Evolutionary conservation across 2,329 filamentous ascomycete genomes (phyloP).

Genomic region (Neonectria magnoliae): DNA sequence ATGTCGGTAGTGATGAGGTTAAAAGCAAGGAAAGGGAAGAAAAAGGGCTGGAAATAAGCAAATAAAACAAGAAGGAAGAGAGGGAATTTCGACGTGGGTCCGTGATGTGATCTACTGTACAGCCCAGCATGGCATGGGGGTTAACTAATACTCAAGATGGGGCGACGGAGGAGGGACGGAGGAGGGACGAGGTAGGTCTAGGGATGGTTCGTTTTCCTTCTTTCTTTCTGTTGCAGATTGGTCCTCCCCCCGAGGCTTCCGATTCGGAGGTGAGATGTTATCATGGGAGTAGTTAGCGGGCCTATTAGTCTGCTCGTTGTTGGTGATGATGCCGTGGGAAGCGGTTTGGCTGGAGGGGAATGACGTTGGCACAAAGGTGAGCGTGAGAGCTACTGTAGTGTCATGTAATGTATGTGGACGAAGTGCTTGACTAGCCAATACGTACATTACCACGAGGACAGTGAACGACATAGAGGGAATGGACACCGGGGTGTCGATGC

Average conservation of each 20-base stretch:
- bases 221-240: background rate
- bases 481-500: no score
- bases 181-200: background rate
- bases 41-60: background rate
- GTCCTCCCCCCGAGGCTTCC: background rate
- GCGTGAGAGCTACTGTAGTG: constrained; percentile 15
- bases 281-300: constrained; percentile 2
- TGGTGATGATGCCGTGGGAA: constrained; percentile 1
- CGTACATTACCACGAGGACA: no score
- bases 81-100: background rate
- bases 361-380: constrained; percentile 15
- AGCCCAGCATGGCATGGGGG: background rate
- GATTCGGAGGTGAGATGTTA: background rate
- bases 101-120: background rate
- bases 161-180: background rate
- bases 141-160: background rate
- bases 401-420: background rate
- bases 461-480: no score
- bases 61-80: background rate
- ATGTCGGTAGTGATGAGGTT: constrained; percentile 1
- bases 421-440: background rate
- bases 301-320: background rate
- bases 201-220: background rate
- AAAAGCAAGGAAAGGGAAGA: background rate
- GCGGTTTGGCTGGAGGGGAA: constrained; percentile 1